phyloP scores from a whole-genome alignment of 2,329 filamentous ascomycete species.

The Pleoardoris graminearum region DNA sequence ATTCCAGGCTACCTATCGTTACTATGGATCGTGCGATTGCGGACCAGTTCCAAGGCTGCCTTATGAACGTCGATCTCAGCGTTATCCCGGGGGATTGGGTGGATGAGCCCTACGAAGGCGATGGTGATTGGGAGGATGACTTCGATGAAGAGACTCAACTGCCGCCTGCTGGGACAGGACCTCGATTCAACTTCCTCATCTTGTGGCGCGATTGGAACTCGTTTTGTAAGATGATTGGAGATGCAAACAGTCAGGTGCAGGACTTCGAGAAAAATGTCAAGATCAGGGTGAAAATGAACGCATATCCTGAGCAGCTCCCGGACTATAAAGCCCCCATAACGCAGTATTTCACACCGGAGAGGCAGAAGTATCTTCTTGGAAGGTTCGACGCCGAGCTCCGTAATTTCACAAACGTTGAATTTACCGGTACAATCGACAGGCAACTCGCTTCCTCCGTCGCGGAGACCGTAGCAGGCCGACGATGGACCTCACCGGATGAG shows the following conservation, averaged over 20 bases:
- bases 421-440: not conserved
- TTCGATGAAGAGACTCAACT: too few species aligned
- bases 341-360: not conserved
- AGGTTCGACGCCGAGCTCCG: not conserved
- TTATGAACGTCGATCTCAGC: conserved; percentile 1
- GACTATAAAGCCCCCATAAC: not conserved
- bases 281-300: not conserved
- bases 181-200: conserved; percentile 14
- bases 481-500: not conserved
- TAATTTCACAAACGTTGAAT: not conserved
- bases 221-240: conserved; percentile 7
- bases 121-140: too few species aligned
- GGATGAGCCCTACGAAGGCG: not conserved
- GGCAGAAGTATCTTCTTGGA: not conserved
- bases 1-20: conserved; percentile 7
- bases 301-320: not conserved
- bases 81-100: not conserved
- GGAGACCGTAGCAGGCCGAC: not conserved
- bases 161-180: conserved; percentile 1
- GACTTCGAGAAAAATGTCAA: too few species aligned
- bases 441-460: not conserved
- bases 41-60: conserved; percentile 10
- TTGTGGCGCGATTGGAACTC: conserved; percentile 10
- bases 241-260: not conserved
- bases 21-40: conserved; percentile 12